Conservation (phyloP, 2,329 filamentous ascomycete genomes). For the Bipolaris zeicola region DNA sequence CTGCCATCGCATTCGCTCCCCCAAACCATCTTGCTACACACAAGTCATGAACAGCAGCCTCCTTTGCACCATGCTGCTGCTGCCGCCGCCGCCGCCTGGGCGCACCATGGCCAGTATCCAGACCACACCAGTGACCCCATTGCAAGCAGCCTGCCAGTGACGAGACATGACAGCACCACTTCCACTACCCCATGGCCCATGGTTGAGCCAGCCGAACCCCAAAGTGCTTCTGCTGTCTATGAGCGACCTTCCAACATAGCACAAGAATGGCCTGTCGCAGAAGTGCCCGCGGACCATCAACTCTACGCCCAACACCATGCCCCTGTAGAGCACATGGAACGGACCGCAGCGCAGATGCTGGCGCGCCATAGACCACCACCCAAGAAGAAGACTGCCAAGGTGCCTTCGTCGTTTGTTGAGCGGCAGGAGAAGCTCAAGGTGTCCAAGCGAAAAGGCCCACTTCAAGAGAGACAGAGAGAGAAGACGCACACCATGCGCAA, state of each 20-base stretch:
- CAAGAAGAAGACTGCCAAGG: constrained; percentile 37
- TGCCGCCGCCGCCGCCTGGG: constrained; percentile 17
- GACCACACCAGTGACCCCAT: constrained; percentile 22
- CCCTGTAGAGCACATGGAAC: constrained; percentile 15
- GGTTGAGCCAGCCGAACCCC: constrained; percentile 10
- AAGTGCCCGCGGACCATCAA: constrained; percentile 17
- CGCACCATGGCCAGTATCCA: constrained; percentile 23
- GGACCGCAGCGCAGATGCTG: constrained; percentile 6
- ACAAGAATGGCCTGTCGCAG: constrained; percentile 27
- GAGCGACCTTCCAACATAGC: constrained; percentile 21
- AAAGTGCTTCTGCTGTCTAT: constrained; percentile 19
- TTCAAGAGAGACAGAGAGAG: constrained; percentile 35
- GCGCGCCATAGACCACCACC: constrained; percentile 19
- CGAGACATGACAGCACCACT: constrained; percentile 19
- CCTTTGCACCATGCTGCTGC: constrained; percentile 23
- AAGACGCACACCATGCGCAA: constrained; percentile 47
- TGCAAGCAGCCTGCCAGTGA: constrained; percentile 13
- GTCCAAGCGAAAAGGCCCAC: constrained; percentile 38
- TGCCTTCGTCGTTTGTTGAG: constrained; percentile 43
- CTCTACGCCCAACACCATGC: constrained; percentile 18
- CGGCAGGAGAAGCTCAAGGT: constrained; percentile 43
- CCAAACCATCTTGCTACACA: constrained; percentile 21
- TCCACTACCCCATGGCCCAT: constrained; percentile 26
- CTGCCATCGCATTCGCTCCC: constrained; percentile 26
- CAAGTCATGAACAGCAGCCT: constrained; percentile 20